These are phyloP conservation scores for Saccharomyces hybrid DNA, from an alignment of 1,139 yeast species.

Conservation along the genomic window DNA sequence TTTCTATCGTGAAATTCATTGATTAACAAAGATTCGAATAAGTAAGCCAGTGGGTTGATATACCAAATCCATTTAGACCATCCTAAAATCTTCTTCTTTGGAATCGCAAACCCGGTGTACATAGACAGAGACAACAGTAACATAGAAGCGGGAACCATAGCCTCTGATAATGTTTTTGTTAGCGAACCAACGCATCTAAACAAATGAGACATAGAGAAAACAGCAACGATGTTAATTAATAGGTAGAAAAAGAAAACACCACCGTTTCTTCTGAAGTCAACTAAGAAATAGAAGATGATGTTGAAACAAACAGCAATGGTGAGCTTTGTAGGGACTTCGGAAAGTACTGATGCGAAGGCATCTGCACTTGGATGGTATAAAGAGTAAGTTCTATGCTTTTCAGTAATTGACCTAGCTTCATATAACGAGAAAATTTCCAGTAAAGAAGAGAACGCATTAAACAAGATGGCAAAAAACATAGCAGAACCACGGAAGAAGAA, in stretches of 20 bases:
- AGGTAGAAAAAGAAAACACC: constrained; percentile 55
- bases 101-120: constrained; percentile 62
- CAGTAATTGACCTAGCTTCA: constrained; percentile 62
- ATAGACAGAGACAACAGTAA: constrained; percentile 46
- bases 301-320: constrained; percentile 45
- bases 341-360: constrained; percentile 51
- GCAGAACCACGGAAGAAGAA: constrained; percentile 56
- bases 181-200: constrained; percentile 56
- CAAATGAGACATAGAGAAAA: constrained; percentile 52
- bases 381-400: constrained; percentile 60
- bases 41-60: constrained; percentile 54
- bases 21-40: constrained; percentile 51
- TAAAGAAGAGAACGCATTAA: constrained; percentile 58
- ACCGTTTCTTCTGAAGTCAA: constrained; percentile 47
- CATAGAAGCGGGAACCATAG: constrained; percentile 56
- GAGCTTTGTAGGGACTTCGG: constrained; percentile 53
- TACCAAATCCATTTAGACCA: constrained; percentile 68
- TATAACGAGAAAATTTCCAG: constrained; percentile 54
- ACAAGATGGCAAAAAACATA: constrained; percentile 59
- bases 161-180: constrained; percentile 45
- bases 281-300: constrained; percentile 50
- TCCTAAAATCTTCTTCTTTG: constrained; percentile 49
- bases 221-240: constrained; percentile 41
- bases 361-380: constrained; percentile 63
- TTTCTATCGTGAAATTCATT: constrained; percentile 48